A percentile compares a stretch with the other conserved stretches of the same genome.
These are phyloP conservation scores for Myxozyma udenii DNA, from an alignment of 805 yeast species.

Conservation along the genomic window DNA sequence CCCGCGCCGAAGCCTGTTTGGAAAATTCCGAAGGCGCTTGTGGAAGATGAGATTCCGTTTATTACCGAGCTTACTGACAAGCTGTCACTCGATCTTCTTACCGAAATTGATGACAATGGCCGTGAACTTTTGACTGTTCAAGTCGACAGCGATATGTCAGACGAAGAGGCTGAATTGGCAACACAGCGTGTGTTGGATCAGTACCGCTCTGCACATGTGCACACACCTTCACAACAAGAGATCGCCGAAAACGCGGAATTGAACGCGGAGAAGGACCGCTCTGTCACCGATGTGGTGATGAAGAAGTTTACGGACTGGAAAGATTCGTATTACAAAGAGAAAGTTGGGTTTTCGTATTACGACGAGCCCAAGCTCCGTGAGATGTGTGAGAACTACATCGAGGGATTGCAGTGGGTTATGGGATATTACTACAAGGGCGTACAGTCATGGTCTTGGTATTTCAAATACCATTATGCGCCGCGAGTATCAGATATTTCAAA, in stretches of 20 bases:
- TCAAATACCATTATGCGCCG: constrained; percentile 86
- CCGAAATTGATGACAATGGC: not conserved
- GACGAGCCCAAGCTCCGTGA: constrained; percentile 59
- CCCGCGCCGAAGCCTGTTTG: not conserved
- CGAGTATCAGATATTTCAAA: constrained; percentile 73
- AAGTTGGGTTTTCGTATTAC: constrained; percentile 62
- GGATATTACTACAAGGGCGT: constrained; percentile 86
- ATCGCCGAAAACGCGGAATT: constrained; percentile 19
- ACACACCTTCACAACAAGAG: not conserved
- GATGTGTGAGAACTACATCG: constrained; percentile 75
- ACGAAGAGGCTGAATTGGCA: constrained; percentile 59
- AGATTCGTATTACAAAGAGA: constrained; percentile 76
- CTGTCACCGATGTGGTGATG: constrained; percentile 60
- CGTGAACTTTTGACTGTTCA: constrained; percentile 34
- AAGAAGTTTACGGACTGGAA: constrained; percentile 81
- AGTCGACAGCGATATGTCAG: constrained; percentile 61
- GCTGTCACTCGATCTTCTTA: constrained; percentile 6
- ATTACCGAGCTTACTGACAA: constrained; percentile 13
- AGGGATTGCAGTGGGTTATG: constrained; percentile 96
- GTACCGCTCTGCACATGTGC: constrained; percentile 17
- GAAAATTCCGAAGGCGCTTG: constrained; percentile 11
- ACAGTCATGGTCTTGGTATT: constrained; percentile 96
- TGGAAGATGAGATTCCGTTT: constrained; percentile 15
- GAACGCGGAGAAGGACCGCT: constrained; percentile 43
- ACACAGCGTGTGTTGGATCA: constrained; percentile 54